These are phyloP conservation scores for Lactifluus pinguis DNA, from an alignment of 768 basidiomycete genomes.

Conservation along the genomic window DNA sequence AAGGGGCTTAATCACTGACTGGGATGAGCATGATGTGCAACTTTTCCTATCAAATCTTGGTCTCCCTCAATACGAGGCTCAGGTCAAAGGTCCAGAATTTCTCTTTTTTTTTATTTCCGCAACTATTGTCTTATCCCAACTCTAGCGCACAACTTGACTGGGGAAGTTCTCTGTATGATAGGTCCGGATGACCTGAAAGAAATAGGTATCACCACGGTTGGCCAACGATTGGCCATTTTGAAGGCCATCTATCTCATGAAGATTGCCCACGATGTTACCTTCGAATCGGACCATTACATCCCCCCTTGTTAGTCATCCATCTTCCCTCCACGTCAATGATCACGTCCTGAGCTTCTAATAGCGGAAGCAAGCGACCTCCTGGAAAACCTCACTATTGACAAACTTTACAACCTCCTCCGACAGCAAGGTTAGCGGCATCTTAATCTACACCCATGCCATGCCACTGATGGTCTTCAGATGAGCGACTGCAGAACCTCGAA, in stretches of 20 bases:
- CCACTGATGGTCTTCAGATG: constrained; percentile 35
- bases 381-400: constrained; percentile 52
- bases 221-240: constrained; percentile 85
- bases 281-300: constrained; percentile 78
- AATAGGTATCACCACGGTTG: constrained; percentile 81
- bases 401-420: constrained; percentile 53
- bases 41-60: constrained; percentile 71
- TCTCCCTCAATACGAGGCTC: constrained; percentile 74
- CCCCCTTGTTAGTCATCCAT: constrained; percentile 64
- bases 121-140: constrained; percentile 6
- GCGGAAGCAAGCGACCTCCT: constrained; percentile 51
- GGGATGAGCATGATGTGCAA: constrained; percentile 75
- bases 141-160: constrained; percentile 84
- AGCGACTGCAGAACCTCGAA: constrained; percentile 61
- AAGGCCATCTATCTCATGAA: constrained; percentile 90
- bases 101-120: constrained; percentile 11
- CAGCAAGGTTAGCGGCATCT: constrained; percentile 53
- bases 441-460: background rate
- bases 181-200: constrained; percentile 80
- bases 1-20: constrained; percentile 37
- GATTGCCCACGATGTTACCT: constrained; percentile 69
- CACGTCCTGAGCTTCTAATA: constrained; percentile 21
- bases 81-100: constrained; percentile 59
- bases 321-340: background rate
- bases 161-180: constrained; percentile 78